Base-by-base conservation (phyloP, 75 land plant species). In the Adiantum capillusveneris region DNA sequence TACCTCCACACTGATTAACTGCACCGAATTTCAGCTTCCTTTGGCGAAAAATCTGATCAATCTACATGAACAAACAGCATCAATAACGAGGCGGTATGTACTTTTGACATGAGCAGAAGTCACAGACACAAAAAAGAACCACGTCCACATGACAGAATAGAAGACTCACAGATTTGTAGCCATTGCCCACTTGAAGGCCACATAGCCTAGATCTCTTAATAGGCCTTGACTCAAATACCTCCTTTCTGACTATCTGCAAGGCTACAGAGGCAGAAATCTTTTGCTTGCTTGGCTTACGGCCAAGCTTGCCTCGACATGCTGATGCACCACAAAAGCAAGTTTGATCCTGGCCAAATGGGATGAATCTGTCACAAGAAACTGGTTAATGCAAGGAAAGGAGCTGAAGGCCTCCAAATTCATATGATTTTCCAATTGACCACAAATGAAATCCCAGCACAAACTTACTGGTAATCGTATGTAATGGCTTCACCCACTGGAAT, bases 281-380 rank as follows among this genome's bases (percentile, higher is more conserved):
- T 16, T 60, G 80, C 64, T 77, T 78, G 74, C 75, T 74, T 12
- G 79, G 72, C 50, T 69, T 85, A 29, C 49, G 72, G 13, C 97
- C 97, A 22, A 91, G 79, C 70, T 79, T 77, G 46, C 72, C 62
- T 59, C 87, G 74, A 59, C 92, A 91, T 63, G 76, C 76, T 12
- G 44, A 22, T 36, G 97, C 75, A 65, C 88, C 88, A 82, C 97
- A 91, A 41, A 81, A 65, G 57, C 97, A 91, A 66, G 76, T 69
- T 68, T 91, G 97, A 76, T 91, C 88, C 49, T 88, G 84, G 48
- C 97, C 97, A 84, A 91, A 91, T 48, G 88, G 97, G n/a, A 91
- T 90, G 74, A 84, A 91, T 76, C 92, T 91, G 81, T 17, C 2
- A 21, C 9, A 9, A 41, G 14, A 41, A 41, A 14, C 9, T 41